Evolutionary conservation across 345 rosid genomes (phyloP), one percentile per base, ranked within the genome.

Genomic region (Moringa oleifera): DNA sequence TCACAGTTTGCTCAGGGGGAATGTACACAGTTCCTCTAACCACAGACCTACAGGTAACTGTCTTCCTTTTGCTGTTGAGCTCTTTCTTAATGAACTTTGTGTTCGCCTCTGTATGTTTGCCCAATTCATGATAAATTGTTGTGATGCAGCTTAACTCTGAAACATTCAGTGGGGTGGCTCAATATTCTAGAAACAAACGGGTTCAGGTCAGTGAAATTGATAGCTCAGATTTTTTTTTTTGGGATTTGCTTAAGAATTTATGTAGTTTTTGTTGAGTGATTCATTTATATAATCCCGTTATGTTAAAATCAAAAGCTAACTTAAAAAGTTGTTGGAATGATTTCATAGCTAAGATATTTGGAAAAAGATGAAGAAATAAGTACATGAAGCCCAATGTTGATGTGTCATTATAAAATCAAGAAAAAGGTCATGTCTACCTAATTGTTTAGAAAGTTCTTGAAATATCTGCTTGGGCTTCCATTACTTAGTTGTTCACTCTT

Each of bases 1-100:
- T 92, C 57, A 89, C 93, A 9, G 95, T 92, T 58, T 55, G 96
- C 53, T 89, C 97, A 22, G 95, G 88, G 68, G 97, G 97, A 74
- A 92, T 87, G 97, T 92, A 87, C 62, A 71, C 96, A 3, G 47
- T 78, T 51, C 87, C 96, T 10, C 80, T 92, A 79, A 81, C 90
- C 49, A 68, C 80, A 62, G 98, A 92, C 76, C 83, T 92, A 47
- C 90, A 92, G 89, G 91, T 84, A 68, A 63, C 45, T 28, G 24
- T 36, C 22, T 33, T 33, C 37, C 11, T 49, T 4, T 19, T 47
- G 49, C 21, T 7, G 47, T 5, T 1, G 12, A 33, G 11, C 6
- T 33, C 13, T 41, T 15, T 41, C 12, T 7, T 2, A 15, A 41
- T 11, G 47, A 11, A 7, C 47, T 2, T 41, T 15, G 12, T 41